Conservation (phyloP, 495 filamentous ascomycete genomes). For the Penicillium turbatum region DNA sequence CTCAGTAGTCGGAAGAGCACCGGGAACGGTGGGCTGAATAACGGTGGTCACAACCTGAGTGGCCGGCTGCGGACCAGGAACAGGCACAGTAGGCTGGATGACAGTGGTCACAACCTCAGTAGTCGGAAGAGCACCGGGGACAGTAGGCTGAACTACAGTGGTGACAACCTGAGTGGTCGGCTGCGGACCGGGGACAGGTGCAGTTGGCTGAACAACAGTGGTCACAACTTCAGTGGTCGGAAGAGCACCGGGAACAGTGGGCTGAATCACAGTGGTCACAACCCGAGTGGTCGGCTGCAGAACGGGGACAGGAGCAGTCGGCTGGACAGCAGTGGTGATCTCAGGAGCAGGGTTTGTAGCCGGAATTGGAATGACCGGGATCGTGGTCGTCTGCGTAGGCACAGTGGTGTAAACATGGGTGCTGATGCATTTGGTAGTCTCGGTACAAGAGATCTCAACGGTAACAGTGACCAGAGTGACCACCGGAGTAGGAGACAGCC, state of each 20-base stretch:
- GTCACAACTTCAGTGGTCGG: not conserved
- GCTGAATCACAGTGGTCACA: not conserved
- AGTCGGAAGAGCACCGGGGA: not conserved
- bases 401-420: not conserved
- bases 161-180: not conserved
- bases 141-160: not conserved
- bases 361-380: not conserved
- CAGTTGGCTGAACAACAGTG: not conserved
- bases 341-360: not conserved
- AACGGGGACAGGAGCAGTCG: not conserved
- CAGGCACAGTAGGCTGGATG: too few species aligned
- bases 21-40: not conserved
- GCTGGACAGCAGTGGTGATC: not conserved
- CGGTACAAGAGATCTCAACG: not conserved
- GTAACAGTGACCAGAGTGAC: not conserved
- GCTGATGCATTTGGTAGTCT: conserved; percentile 2
- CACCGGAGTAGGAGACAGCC: not conserved
- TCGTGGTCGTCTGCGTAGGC: not conserved
- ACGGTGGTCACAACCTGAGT: not conserved
- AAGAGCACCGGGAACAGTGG: not conserved
- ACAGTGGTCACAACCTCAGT: not conserved
- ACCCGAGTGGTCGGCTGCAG: not conserved
- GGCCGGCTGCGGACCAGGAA: not conserved
- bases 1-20: not conserved
- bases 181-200: not conserved